These are phyloP conservation scores for Manihot esculenta DNA, from an alignment of 441 rosid species.

Conservation along the genomic window DNA sequence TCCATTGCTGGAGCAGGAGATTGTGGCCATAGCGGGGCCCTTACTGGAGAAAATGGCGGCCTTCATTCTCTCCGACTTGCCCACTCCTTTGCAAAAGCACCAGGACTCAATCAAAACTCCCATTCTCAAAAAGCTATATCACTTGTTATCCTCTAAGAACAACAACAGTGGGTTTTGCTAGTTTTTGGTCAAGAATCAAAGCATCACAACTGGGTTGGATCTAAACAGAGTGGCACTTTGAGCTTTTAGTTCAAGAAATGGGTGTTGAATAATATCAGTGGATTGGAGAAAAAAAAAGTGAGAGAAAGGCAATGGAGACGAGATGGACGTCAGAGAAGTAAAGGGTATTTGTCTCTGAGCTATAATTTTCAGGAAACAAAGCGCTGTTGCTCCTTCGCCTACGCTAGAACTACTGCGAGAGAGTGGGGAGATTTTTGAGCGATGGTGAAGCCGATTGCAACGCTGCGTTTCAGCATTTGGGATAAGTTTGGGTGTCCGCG, in stretches of 20 bases:
- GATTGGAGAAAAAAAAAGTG: background rate
- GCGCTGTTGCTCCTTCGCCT: background rate
- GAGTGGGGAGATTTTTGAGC: background rate
- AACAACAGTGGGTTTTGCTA: background rate
- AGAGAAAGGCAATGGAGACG: slow-evolving; percentile 18
- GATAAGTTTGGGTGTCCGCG: background rate
- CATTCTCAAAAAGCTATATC: slow-evolving; percentile 32
- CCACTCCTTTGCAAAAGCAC: slow-evolving; percentile 93
- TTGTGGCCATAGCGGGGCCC: slow-evolving; percentile 63
- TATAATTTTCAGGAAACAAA: slow-evolving; percentile 8
- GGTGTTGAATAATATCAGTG: background rate
- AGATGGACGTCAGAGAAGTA: slow-evolving; percentile 41
- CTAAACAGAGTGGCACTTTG: slow-evolving; percentile 13
- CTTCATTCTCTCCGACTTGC: slow-evolving; percentile 83
- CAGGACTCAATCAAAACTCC: slow-evolving; percentile 71
- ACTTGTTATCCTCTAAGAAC: background rate
- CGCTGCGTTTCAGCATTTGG: slow-evolving; percentile 10
- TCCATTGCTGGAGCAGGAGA: slow-evolving; percentile 49
- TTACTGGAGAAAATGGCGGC: slow-evolving; percentile 74
- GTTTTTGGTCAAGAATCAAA: background rate
- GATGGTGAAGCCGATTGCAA: slow-evolving; percentile 6
- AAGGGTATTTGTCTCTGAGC: slow-evolving; percentile 24
- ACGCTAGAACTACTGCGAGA: background rate
- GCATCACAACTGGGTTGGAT: slow-evolving; percentile 1
- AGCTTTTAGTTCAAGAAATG: background rate